Evolutionary conservation across 2,329 filamentous ascomycete genomes (phyloP), one percentile per base, ranked within the genome.

Genomic region (Colletotrichum melonis): DNA sequence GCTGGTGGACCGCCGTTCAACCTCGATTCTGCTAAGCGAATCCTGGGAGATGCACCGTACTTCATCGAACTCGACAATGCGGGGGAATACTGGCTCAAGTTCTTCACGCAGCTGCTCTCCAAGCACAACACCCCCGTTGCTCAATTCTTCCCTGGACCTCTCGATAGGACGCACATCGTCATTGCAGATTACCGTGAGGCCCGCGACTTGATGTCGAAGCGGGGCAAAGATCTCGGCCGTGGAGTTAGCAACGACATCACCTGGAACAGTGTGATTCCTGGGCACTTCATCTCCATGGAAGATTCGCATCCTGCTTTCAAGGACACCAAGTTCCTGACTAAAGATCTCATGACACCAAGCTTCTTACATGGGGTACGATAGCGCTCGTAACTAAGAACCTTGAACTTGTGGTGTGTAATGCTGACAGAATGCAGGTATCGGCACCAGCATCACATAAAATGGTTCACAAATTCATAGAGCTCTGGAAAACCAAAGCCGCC

Each of bases 301-400:
- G 57, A 60, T n/a, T 58, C 38, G 2, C 64, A 67, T 8, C 64
- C 64, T 3, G 62, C 55, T n/a, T 67, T 62, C 56, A 67, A 67
- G 30, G 38, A 62, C 5, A 55, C 64, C 28, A 26, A 59, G 14
- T 67, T 67, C 12, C 64, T 67, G 4, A 67, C 55, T 14, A 67
- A 67, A 19, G 64, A 67, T 28, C 24, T 67, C 12, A 67, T 67
- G 64, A 67, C 64, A 7, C 64, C 55, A 38, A 52, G 55, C 24
- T 67, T 67, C 9, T 28, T 67, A 19, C 64, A 67, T n/a, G n/a
- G 64, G 16, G 64, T 67, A 28, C 5, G 32, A 2, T 5, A 5
- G 6, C 14, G 1, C 38, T 11, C 32, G 32, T 35, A 12, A 35
- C 1, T 12, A 30, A 30, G 8, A 30, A 30, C 28, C 32, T 35